Base-by-base conservation (phyloP, 2,329 filamentous ascomycete species). In the Pseudopithomyces chartarum region DNA sequence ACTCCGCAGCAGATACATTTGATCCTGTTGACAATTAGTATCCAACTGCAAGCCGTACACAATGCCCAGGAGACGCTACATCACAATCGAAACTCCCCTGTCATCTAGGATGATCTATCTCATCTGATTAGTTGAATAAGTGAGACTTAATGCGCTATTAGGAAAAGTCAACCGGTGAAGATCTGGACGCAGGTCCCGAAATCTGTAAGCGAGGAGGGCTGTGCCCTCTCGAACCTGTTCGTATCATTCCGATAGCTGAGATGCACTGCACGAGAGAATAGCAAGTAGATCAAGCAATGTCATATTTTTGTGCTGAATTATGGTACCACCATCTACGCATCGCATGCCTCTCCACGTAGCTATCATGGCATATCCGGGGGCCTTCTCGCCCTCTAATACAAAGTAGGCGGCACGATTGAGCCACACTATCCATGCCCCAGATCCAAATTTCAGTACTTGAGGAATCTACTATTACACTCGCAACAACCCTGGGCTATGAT, bases 381-480 rank as follows among this genome's bases (percentile, higher is more conserved):
- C 13, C 29, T 32, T 32, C 20, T 13, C 19, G 3, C 20, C 44
- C 29, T 36, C 26, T 32, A 36, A 22, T 20, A 36, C 29, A 5
- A 4, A 47, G 44, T 13, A 36, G 29, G 32, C 11, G 7, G 17
- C 3, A 34, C 20, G 17, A 19, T 22, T 34, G 11, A 11, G 22
- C 33, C 32, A 6, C 15, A 10, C 45, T 19, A n/a, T 22, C 32
- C 46, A 49, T 49, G 46, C 33, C n/a, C 32, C 33, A 20, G 15
- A 38, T 4, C 46, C 33, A 49, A 49, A 47, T 17, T 20, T 34
- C n/a, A 29, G 29, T 36, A 20, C 29, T 22, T 7, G 33, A 49
- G 13, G 20, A 2, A 38, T 49, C 46, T 49, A 49, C 19, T 38
- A 49, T 49, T 49, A 49, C 46, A 49, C 33, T 49, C n/a, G 29